Conservation (phyloP, 768 basidiomycete genomes). For the Clathrus columnatus region DNA sequence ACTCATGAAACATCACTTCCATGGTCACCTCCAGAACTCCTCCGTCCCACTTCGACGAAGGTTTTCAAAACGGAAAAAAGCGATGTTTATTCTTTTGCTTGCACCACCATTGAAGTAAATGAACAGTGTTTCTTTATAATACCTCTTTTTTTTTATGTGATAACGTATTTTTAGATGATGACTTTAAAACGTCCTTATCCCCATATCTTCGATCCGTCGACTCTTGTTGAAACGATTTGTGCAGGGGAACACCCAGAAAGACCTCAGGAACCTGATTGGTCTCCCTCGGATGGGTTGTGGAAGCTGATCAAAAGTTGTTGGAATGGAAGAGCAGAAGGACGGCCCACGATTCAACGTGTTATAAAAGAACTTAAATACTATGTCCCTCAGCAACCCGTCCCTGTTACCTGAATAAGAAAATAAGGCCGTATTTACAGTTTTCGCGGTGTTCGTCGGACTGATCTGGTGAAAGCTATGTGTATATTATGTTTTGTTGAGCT, state of each 20-base stretch:
- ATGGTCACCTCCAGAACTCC: slow-evolving; percentile 9
- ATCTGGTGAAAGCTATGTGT: too few relatives aligned
- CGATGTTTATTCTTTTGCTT: slow-evolving; percentile 38
- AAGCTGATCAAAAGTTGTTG: background rate
- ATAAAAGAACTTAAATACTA: background rate
- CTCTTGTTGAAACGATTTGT: background rate
- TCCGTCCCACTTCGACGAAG: slow-evolving; percentile 22
- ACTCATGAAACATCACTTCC: background rate
- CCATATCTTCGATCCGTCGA: background rate
- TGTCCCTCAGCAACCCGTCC: too few relatives aligned
- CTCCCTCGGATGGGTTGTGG: background rate
- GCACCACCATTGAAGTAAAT: slow-evolving; percentile 19
- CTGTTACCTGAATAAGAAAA: too few relatives aligned
- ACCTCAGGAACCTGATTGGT: too few relatives aligned
- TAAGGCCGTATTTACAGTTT: too few relatives aligned
- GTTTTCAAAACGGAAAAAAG: slow-evolving; percentile 23
- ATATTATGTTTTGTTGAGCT: too few relatives aligned
- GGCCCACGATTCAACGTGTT: background rate
- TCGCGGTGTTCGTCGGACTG: too few relatives aligned
- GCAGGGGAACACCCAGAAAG: background rate
- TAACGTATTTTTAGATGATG: background rate
- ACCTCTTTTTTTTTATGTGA: background rate
- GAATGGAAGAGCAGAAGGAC: background rate
- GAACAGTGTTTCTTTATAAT: background rate
- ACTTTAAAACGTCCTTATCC: background rate